These are phyloP conservation scores for Fusarium caatingaense DNA, from an alignment of 2,329 filamentous ascomycete species.

Conservation along the genomic window DNA sequence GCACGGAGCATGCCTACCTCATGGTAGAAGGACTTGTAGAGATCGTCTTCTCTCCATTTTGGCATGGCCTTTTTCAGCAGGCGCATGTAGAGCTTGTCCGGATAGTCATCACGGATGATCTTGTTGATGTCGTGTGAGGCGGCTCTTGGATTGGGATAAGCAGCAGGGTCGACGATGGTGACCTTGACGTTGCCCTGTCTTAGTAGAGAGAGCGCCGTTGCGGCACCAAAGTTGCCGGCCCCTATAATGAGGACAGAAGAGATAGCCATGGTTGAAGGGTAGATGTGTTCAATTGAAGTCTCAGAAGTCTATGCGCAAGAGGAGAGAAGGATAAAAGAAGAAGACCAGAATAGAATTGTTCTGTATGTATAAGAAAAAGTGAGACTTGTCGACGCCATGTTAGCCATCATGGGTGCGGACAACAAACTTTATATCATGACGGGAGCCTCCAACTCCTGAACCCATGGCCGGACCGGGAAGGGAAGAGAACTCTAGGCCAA, in stretches of 20 bases:
- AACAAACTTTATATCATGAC: slow-evolving; percentile 42
- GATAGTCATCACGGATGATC: slow-evolving; percentile 58
- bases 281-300: slow-evolving; percentile 10
- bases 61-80: slow-evolving; percentile 56
- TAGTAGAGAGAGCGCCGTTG: slow-evolving; percentile 54
- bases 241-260: slow-evolving; percentile 55
- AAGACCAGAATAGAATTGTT: slow-evolving; percentile 1
- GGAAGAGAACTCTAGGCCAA: slow-evolving; percentile 22
- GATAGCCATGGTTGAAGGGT: slow-evolving; percentile 27
- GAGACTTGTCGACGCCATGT: slow-evolving; percentile 32
- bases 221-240: slow-evolving; percentile 58
- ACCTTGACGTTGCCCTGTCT: slow-evolving; percentile 46
- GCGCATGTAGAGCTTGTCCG: slow-evolving; percentile 54
- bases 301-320: slow-evolving; percentile 21
- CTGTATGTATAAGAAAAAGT: slow-evolving; percentile 22
- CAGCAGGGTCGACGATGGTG: slow-evolving; percentile 52
- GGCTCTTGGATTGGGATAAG: slow-evolving; percentile 53
- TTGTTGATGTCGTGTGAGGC: slow-evolving; percentile 62
- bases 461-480: slow-evolving; percentile 36
- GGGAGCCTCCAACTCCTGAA: slow-evolving; percentile 17
- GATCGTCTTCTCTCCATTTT: slow-evolving; percentile 55
- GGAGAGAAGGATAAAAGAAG: background rate
- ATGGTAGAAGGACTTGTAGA: slow-evolving; percentile 67
- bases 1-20: slow-evolving; percentile 65
- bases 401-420: slow-evolving; percentile 20